Base-by-base conservation (phyloP, 805 yeast species). In the Zygoascus ofunaensis region DNA sequence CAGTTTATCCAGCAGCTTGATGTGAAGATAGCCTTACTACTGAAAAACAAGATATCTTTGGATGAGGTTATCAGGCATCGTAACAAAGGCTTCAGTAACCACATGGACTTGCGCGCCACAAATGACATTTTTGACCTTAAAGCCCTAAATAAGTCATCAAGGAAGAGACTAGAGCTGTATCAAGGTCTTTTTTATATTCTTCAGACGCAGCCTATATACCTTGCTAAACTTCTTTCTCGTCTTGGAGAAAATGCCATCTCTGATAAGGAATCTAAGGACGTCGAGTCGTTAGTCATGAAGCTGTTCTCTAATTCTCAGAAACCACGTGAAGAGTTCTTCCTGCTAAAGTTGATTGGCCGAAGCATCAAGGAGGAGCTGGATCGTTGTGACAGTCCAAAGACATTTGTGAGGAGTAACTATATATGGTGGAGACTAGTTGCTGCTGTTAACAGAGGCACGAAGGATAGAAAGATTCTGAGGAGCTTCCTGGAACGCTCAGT, bases 201-300 rank as follows among this genome's bases (percentile, higher is more conserved):
- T 37, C 97, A 92, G 59, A 83, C 94, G 0, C 86, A 85, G 55
- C 84, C 95, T 0, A 59, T 62, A 0, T 90, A 90, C 55, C 71
- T 89, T 57, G 69, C 79, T 1, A 64, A 77, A 12, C 60, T 86
- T 30, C 74, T 77, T 44, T 60, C 66, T 34, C 48, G 54, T 49
- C 15, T 66, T 55, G 8, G 53, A 55, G 48, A 42, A 5, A 46
- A 49, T 10, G 46, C 41, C 8, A 43, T 58, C 8, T 46, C 60
- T 4, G 69, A 64, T 20, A 55, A 52, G 40, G 69, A 66, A 33
- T 42, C 52, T 36, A 61, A 63, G 42, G 53, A 55, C 15, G 43
- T 58, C 17, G 64, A 63, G 17, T 51, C 53, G 5, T 48, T 62
- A 8, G 53, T 65, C 4, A 49, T 67, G 49, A 52, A 59, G 2